A percentile compares a stretch with the other conserved stretches of the same genome.
Evolutionary conservation across 257 asterid genomes (phyloP).

Genomic region (Solanum lignicaule): DNA sequence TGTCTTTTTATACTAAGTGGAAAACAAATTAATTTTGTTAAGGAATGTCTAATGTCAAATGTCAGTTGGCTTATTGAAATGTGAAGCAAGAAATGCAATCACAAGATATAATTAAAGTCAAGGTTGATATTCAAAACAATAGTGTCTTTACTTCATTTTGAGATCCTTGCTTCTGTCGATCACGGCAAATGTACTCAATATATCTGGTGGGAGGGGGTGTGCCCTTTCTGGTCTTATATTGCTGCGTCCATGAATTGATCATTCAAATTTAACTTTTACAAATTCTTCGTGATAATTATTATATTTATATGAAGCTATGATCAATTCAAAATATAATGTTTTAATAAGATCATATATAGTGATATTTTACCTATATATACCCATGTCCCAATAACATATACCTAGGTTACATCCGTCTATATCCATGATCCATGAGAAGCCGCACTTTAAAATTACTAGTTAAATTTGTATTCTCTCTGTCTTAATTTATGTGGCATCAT

Average conservation of each 20-base stretch:
- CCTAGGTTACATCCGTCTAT: not conserved
- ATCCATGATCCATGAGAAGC: not conserved
- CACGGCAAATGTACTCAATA: conserved; percentile 45
- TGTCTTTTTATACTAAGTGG: not conserved
- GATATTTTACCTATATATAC: not conserved
- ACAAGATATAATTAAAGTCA: not conserved
- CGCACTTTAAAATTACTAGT: not conserved
- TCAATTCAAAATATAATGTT: not conserved
- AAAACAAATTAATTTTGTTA: not conserved
- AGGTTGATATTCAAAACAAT: not conserved
- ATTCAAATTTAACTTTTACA: not conserved
- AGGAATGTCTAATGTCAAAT: not conserved
- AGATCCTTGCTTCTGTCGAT: conserved; percentile 63
- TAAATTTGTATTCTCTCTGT: not conserved
- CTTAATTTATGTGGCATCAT: too few relatives aligned
- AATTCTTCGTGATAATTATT: not conserved
- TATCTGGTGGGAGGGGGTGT: not conserved
- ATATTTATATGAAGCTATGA: not conserved
- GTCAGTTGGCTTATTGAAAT: not conserved
- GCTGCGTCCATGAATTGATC: not conserved
- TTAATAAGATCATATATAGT: not conserved
- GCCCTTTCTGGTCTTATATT: not conserved
- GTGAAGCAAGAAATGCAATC: not conserved
- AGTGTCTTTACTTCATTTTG: conserved; percentile 20
- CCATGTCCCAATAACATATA: not conserved